Percentiles rank a stretch among this genome's conserved stretches.
Conservation (phyloP, 805 yeast genomes). For the Pichia paraexigua region DNA sequence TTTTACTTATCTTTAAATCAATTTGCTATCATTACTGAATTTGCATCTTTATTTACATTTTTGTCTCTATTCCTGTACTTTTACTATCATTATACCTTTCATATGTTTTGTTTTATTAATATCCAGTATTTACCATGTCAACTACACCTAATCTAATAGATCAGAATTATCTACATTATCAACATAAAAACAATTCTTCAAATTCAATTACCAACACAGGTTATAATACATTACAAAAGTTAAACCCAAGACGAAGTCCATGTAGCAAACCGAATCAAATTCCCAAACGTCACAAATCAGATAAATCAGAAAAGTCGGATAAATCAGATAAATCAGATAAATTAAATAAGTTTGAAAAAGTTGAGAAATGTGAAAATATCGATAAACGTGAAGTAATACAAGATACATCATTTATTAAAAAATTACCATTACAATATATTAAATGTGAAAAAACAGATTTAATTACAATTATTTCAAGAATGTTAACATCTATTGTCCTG, state of each 20-base stretch:
- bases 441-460: slow-evolving; percentile 65
- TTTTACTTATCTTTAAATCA: neutral
- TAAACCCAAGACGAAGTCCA: neutral
- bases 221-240: neutral
- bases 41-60: neutral
- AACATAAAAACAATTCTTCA: neutral
- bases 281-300: neutral
- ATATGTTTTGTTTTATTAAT: neutral
- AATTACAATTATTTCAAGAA: slow-evolving; percentile 63
- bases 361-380: neutral
- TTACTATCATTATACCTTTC: neutral
- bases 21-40: neutral
- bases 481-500: slow-evolving; percentile 66
- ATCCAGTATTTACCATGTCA: neutral
- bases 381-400: neutral
- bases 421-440: slow-evolving; percentile 46
- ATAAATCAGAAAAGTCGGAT: neutral
- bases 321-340: neutral
- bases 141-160: neutral
- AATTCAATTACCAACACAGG: neutral
- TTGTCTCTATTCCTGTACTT: neutral
- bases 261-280: neutral
- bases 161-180: neutral
- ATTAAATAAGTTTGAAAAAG: neutral
- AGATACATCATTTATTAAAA: neutral